A percentile compares a stretch with the other conserved stretches of the same genome.
phyloP scores from a whole-genome alignment of 495 filamentous ascomycete species.

The Pyronema domesticum region DNA sequence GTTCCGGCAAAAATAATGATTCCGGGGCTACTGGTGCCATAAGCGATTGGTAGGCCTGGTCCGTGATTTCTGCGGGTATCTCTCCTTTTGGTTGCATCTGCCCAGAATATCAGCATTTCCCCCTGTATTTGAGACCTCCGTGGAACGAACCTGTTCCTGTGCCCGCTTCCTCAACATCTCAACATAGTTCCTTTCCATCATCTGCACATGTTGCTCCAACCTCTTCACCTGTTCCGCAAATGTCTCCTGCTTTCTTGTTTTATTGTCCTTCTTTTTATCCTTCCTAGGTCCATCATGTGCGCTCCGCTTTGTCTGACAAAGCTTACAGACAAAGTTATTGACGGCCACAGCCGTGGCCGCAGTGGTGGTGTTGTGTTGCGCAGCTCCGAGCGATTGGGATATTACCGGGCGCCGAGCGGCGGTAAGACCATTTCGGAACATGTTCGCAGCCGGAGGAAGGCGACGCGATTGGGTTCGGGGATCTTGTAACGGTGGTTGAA shows the following conservation, averaged over 20 bases:
- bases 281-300: background rate
- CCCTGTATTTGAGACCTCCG: background rate
- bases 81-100: conserved; percentile 16
- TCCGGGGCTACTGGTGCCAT: conserved; percentile 12
- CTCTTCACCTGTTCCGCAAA: conserved; percentile 8
- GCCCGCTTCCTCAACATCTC: conserved; percentile 15
- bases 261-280: background rate
- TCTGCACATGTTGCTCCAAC: conserved; percentile 23
- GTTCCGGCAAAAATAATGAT: conserved; percentile 16
- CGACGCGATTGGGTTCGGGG: background rate
- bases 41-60: conserved; percentile 18
- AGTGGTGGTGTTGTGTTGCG: too few species aligned
- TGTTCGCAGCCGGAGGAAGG: background rate
- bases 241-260: background rate
- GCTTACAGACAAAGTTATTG: too few species aligned
- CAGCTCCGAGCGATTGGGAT: background rate
- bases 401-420: conserved; percentile 1
- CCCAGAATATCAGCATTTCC: background rate
- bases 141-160: conserved; percentile 9
- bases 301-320: background rate
- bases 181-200: conserved; percentile 16
- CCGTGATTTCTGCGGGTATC: conserved; percentile 19
- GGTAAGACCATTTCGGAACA: conserved; percentile 5
- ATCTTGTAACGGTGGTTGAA: background rate
- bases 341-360: too few species aligned